Base-by-base conservation (phyloP, 2,329 filamentous ascomycete species). In the Xylariaceae sp. region DNA sequence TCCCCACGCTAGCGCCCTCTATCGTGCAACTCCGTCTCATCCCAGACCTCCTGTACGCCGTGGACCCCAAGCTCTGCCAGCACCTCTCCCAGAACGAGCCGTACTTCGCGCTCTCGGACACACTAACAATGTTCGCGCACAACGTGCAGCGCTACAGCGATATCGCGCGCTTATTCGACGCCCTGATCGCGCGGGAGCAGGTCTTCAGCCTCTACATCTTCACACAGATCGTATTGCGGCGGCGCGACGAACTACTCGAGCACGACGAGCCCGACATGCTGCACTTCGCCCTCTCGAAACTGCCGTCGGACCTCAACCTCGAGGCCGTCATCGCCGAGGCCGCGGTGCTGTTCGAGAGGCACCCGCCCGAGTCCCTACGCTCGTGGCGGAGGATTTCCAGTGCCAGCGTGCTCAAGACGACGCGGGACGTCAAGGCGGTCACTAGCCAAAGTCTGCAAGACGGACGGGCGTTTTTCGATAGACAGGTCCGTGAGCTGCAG, bases 81-180 rank as follows among this genome's bases (percentile, higher is more conserved):
- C 94, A 96, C 75, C 80, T 97, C n/a, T 85, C 88, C 1, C 82
- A 81, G 21, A 89, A 88, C 14, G 87, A 93, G 70, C 94, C 95
- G 1, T 97, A 93, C 74, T 99, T 96, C 73, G 95, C 95, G 4
- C 81, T 99, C 4, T 87, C 91, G n/a, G 92, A 92, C 44, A 96
- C 92, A 0, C 82, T 99, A 39, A 99, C 96, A 29, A 87, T 99
- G 79, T 99, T 97, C 74, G 92, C 95, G 16, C 95, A 99, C 75
- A 94, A 98, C 72, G 92, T 99, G 60, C 88, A 95, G 74, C 87
- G 89, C 37, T 97, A 96, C 72, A 85, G 85, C 61, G 90, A 94
- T 65, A 98, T 99, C 69, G 86, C 92, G 29, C 86, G 95, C 21
- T 79, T 99, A 1, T 99, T 97, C 73, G 95, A 99, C 76, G 93